Evolutionary conservation across 169 alveolate genomes (phyloP).

Genomic region (Miamiensis avidus): DNA sequence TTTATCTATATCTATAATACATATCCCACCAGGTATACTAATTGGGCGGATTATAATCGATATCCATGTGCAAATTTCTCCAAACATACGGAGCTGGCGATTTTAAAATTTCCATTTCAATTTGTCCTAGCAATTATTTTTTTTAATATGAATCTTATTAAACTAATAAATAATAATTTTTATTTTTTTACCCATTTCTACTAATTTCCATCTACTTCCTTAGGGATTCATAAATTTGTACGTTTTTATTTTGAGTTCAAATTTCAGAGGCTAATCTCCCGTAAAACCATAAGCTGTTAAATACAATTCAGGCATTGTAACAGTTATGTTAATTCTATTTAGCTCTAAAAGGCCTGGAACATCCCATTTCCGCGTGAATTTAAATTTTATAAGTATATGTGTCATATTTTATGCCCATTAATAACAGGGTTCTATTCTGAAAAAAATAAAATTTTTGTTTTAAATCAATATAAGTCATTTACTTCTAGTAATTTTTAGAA

Average conservation of each 20-base stretch:
- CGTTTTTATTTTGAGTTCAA: slow-evolving; percentile 30
- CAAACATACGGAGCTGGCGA: slow-evolving; percentile 48
- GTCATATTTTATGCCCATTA: slow-evolving; percentile 50
- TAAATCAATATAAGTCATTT: too few species aligned
- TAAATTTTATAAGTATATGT: slow-evolving; percentile 30
- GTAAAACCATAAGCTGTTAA: slow-evolving; percentile 16
- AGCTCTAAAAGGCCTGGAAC: slow-evolving; percentile 27
- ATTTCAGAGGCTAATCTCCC: slow-evolving; percentile 2
- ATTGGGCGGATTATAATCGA: slow-evolving; percentile 37
- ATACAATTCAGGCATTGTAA: slow-evolving; percentile 25
- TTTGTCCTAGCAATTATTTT: slow-evolving; percentile 9
- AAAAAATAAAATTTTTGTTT: too few species aligned
- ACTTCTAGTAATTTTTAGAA: too few species aligned
- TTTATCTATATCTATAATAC: slow-evolving; percentile 30
- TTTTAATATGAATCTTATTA: not conserved
- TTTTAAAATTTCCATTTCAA: slow-evolving; percentile 30
- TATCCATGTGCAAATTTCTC: slow-evolving; percentile 39
- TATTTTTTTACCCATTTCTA: not conserved
- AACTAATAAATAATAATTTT: too few species aligned
- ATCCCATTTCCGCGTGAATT: slow-evolving; percentile 32
- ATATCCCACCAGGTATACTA: slow-evolving; percentile 41
- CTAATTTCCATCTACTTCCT: slow-evolving; percentile 5
- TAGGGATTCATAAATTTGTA: slow-evolving; percentile 45
- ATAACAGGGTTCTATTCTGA: slow-evolving; percentile 36
- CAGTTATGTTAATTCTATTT: slow-evolving; percentile 2